These are phyloP conservation scores for Xylariaceae sp. DNA, from an alignment of 2,329 filamentous ascomycete genomes.

Conservation along the genomic window DNA sequence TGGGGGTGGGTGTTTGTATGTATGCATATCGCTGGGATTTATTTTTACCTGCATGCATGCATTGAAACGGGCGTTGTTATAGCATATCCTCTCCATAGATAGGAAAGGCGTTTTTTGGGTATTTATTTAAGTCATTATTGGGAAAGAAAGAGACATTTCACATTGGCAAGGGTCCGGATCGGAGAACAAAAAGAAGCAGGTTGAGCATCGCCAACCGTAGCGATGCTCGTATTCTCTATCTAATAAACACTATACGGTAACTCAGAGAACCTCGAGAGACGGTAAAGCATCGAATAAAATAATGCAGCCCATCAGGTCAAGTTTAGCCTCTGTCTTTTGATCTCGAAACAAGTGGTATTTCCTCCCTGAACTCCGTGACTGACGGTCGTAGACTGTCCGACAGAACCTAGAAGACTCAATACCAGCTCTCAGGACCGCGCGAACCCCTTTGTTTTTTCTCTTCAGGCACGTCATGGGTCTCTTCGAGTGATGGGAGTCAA, in stretches of 20 bases:
- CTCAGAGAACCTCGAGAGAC: slow-evolving; percentile 18
- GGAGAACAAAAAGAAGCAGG: slow-evolving; percentile 19
- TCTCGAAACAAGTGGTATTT: slow-evolving; percentile 26
- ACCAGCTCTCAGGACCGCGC: neutral
- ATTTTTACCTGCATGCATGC: slow-evolving; percentile 7
- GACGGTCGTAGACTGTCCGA: neutral
- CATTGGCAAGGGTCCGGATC: slow-evolving; percentile 5
- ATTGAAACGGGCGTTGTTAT: slow-evolving; percentile 16
- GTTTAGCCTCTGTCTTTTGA: slow-evolving; percentile 15
- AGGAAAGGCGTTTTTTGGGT: slow-evolving; percentile 8
- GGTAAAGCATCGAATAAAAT: slow-evolving; percentile 1
- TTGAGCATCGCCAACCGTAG: slow-evolving; percentile 32
- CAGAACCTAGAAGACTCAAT: neutral
- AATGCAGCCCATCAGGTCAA: slow-evolving; percentile 2
- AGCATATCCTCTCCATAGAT: slow-evolving; percentile 3
- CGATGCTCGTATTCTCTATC: slow-evolving; percentile 35
- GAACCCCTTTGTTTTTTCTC: neutral
- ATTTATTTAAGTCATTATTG: neutral
- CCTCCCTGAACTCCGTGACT: slow-evolving; percentile 23
- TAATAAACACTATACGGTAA: slow-evolving; percentile 24
- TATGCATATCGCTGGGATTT: neutral
- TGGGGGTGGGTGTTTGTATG: neutral
- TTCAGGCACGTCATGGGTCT: neutral
- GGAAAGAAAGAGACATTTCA: neutral
- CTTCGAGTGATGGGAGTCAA: neutral